Percentiles rank a stretch among this genome's conserved stretches.
Conservation (phyloP, 2,329 filamentous ascomycete genomes). For the Hypoxylon sp. region DNA sequence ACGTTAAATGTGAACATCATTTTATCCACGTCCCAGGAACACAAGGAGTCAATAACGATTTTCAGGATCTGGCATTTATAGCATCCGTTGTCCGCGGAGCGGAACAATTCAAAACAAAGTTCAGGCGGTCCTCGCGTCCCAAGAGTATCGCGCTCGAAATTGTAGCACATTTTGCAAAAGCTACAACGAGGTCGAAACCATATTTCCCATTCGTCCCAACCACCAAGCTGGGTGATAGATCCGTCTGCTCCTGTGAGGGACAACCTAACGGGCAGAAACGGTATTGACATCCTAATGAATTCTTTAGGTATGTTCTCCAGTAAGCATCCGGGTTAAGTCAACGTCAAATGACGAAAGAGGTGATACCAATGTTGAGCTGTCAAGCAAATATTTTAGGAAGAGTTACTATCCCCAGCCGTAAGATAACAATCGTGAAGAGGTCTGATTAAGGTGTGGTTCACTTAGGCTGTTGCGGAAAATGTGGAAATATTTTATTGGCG, state of each 20-base stretch:
- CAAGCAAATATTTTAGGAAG: neutral
- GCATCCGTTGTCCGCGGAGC: neutral
- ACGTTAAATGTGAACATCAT: neutral
- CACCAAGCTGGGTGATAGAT: neutral
- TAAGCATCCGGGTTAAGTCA: neutral
- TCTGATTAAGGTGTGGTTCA: neutral
- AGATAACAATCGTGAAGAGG: too few species aligned
- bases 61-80: neutral
- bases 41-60: neutral
- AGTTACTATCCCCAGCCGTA: neutral
- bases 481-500: neutral
- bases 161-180: conserved; percentile 1
- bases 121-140: neutral
- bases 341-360: neutral
- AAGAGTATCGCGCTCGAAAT: neutral
- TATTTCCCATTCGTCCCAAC: neutral
- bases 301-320: neutral
- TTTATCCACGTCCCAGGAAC: neutral
- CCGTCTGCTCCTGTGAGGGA: neutral
- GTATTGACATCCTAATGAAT: neutral
- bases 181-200: neutral
- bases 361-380: neutral
- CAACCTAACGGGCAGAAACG: neutral
- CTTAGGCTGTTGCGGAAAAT: neutral
- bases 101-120: neutral